Evolutionary conservation across 176 grass and related monocot species (phyloP).

Genomic region (Pontederia paniculata): DNA sequence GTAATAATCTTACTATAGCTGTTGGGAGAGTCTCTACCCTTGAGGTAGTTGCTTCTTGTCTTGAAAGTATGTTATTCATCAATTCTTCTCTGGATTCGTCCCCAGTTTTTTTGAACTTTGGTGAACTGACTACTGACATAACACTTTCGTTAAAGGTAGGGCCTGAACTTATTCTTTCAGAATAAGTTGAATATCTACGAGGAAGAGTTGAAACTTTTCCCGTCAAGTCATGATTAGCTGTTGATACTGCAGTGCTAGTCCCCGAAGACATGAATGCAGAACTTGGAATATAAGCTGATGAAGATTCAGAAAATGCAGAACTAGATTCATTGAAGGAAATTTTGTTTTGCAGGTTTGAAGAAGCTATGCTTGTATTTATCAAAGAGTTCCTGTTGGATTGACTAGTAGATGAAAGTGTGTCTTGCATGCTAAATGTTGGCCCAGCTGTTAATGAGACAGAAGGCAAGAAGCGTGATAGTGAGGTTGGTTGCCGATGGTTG

Average conservation of each 20-base stretch:
- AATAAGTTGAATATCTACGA: no score
- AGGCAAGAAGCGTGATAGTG: constrained; percentile 41
- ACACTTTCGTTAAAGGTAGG: no score
- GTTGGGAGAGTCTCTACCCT: constrained; percentile 22
- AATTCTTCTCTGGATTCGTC: constrained; percentile 88
- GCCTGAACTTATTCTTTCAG: no score
- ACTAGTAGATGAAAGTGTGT: constrained; percentile 35
- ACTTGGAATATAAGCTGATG: constrained; percentile 29
- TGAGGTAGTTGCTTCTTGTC: constrained; percentile 41
- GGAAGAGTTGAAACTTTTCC: constrained; percentile 19
- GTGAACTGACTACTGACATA: constrained; percentile 54
- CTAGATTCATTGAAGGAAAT: constrained; percentile 41
- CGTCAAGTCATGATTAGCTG: constrained; percentile 24
- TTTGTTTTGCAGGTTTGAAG: constrained; percentile 70
- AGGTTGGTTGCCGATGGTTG: constrained; percentile 34
- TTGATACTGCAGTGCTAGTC: constrained; percentile 25
- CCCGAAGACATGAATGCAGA: constrained; percentile 29
- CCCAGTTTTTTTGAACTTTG: constrained; percentile 90
- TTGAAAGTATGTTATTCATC: constrained; percentile 46
- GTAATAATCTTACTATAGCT: constrained; percentile 49
- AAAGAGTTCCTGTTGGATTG: constrained; percentile 46
- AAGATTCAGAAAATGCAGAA: constrained; percentile 26
- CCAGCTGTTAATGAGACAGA: constrained; percentile 45
- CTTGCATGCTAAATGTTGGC: constrained; percentile 41
- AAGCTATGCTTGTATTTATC: constrained; percentile 27